Evolutionary conservation across 2,329 filamentous ascomycete species (phyloP), one percentile per base, ranked within the genome.

Genomic region (Plectosphaerella sp.): DNA sequence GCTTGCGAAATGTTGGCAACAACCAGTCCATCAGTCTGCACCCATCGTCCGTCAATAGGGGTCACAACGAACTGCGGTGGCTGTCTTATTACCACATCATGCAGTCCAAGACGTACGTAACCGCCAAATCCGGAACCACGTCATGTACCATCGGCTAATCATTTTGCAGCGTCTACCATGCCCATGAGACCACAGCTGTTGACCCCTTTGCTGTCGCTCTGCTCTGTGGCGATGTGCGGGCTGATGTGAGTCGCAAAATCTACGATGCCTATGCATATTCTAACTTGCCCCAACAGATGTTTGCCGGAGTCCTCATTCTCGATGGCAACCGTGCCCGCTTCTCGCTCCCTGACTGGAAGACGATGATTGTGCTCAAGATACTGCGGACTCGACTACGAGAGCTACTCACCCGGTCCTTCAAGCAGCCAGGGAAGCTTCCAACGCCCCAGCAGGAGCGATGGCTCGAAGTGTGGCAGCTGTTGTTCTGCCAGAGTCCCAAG

Each of bases 61-160:
- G 77, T 8, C 76, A 75, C 54, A 73, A 77, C 46, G 82, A 84
- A 41, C 73, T 91, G 39, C 87, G 85, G 63, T 97, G 90, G 84
- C 74, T 99, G 45, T 94, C 89, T 1, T 99, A 96, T 68, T 97
- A 97, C 72, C 89, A 96, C 67, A 96, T 97, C 58, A 96, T 97
- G 90, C 92, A 97, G 68, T 88, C 88, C 3, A 91, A 87, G 75
- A 72, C 89, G 86, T 79, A 80, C 79, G 74, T 76, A 24, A 48
- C 35, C 22, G 22, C 36, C 22, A 49, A 42, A 18, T 47, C 53
- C 64, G 48, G 59, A 22, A 20, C 10, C n/a, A 20, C 50, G 15
- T 53, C 48, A 53, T 22, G 62, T 70, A 55, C 68, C 15, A 22
- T 43, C 22, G 42, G 37, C 37, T 39, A n/a, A 43, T 12, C 4